Evolutionary conservation across 805 yeast species (phyloP), one percentile per base, ranked within the genome.

Genomic region (Zygosaccharomyces pseudorouxii): DNA sequence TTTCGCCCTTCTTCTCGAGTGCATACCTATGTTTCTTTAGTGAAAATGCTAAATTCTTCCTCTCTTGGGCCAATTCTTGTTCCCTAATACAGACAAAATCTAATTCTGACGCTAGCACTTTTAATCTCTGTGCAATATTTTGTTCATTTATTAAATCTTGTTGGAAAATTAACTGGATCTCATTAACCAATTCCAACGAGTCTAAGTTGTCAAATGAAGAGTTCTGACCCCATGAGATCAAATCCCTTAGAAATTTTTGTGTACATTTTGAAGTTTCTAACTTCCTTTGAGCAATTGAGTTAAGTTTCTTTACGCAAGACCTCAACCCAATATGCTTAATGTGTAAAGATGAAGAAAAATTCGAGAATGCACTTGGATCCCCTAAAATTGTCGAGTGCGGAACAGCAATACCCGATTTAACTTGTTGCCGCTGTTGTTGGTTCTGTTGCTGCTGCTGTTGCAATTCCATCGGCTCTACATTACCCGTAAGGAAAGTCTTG

Each of bases 401-500:
- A 27, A 38, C 45, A 12, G 33, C 38, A 14, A 42, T 40, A 28
- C 31, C 16, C 35, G 22, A 25, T 19, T 18, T 38, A 37, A 11
- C 42, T 14, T 29, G 33, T 38, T 19, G 33, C 30, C 10, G 43
- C 41, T 6, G 49, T 5, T 16, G 36, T 10, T 14, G 36, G 11
- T 16, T 11, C 45, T 11, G 46, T 19, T 8, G 29, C 25, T 16
- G 43, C 35, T 40, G 20, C 20, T 16, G 30, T 31, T 4, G 28
- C 30, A 29, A 27, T 20, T 14, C 28, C 28, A n/a, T 37, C 16
- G 35, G 33, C 7, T 27, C 47, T 12, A 19, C 36, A 43, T 59
- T 58, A 9, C 60, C 59, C 1, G 65, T 59, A 6, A 63, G 47
- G 46, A 62, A 63, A 4, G 67, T 63, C 22, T 56, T 55, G 9